phyloP scores from a whole-genome alignment of 2,329 filamentous ascomycete species.

The Ophiostoma novo-ulmi region DNA sequence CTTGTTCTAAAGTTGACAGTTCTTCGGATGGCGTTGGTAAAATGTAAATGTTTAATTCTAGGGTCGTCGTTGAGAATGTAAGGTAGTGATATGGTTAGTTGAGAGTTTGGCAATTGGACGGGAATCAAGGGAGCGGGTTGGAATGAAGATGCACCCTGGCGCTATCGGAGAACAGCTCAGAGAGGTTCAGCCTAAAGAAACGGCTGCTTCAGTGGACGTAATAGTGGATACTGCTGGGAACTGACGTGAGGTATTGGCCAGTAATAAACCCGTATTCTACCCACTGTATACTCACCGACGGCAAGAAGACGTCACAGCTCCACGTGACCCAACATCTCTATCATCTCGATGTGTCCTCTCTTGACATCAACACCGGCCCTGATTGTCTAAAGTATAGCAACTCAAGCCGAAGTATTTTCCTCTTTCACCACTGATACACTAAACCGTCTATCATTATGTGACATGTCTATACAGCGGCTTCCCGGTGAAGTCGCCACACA shows the following conservation, averaged over 20 bases:
- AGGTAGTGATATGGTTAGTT: background rate
- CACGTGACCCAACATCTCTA: background rate
- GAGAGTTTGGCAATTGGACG: background rate
- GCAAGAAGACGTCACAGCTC: background rate
- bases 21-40: background rate
- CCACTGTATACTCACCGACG: background rate
- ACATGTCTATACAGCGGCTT: conserved; percentile 62
- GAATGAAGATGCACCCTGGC: conserved; percentile 9
- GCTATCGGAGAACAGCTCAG: conserved; percentile 10
- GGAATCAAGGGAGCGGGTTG: background rate
- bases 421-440: background rate
- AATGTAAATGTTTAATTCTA: background rate
- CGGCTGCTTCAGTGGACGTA: background rate
- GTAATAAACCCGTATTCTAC: background rate
- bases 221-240: background rate
- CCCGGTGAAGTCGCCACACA: conserved; percentile 67
- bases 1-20: background rate
- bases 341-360: background rate
- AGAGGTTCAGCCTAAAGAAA: background rate
- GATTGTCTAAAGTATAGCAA: background rate
- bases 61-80: background rate
- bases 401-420: background rate
- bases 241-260: background rate
- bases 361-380: background rate
- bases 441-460: background rate